Conservation (phyloP, 2,329 filamentous ascomycete species). For the Neoarthrinium moseri region DNA sequence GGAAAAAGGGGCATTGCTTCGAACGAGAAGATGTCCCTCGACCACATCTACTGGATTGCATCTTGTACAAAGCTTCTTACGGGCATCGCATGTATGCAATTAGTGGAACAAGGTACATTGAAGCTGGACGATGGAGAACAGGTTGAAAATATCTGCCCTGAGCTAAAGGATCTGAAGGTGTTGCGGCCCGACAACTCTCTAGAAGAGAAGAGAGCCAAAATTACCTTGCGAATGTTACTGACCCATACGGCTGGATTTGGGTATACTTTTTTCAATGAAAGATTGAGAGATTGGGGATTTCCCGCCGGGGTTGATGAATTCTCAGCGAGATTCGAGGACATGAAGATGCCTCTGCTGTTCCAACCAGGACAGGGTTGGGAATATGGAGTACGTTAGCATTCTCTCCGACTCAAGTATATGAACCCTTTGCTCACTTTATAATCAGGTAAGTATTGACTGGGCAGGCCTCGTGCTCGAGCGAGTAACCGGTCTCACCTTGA, state of each 20-base stretch:
- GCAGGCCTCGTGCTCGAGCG: constrained; percentile 49
- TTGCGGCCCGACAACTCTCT: constrained; percentile 34
- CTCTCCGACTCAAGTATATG: not conserved
- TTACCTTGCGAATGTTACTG: constrained; percentile 59
- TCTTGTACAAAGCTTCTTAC: constrained; percentile 57
- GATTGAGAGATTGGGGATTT: constrained; percentile 42
- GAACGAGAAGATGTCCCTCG: constrained; percentile 53
- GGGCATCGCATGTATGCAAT: constrained; percentile 54
- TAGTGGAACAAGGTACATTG: constrained; percentile 50
- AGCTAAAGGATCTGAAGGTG: constrained; percentile 47
- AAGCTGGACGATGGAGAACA: constrained; percentile 46
- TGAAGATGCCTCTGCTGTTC: constrained; percentile 55
- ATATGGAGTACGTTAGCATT: constrained; percentile 49
- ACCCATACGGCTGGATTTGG: constrained; percentile 56
- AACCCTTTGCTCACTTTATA: not conserved
- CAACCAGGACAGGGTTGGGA: constrained; percentile 63
- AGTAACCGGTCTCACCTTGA: constrained; percentile 38
- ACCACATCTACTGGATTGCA: constrained; percentile 60
- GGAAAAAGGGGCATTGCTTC: constrained; percentile 43
- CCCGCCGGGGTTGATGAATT: constrained; percentile 59
- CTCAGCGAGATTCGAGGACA: constrained; percentile 48
- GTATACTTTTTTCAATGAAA: constrained; percentile 54
- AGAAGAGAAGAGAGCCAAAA: constrained; percentile 43
- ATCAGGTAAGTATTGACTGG: constrained; percentile 52
- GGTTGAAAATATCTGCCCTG: constrained; percentile 46